Evolutionary conservation across 805 yeast species (phyloP), one percentile per base, ranked within the genome.

Genomic region (Candida tibetensis): DNA sequence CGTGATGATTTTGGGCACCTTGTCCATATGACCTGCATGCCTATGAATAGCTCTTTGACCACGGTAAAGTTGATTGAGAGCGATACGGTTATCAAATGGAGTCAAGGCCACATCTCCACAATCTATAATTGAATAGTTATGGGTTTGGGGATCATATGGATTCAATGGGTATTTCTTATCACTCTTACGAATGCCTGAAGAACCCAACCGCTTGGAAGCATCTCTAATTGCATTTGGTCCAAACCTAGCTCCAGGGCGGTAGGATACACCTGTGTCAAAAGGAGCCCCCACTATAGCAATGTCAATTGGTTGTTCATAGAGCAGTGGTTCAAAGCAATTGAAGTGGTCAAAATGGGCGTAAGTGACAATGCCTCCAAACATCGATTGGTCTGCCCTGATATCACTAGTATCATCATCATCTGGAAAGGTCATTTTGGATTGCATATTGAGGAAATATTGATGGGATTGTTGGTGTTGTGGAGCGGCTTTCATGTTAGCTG

Each of bases 51-150:
- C 72, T 32, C 76, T 55, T 41, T 72, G 67, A 7, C 75, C 82
- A 17, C 82, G 59, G 49, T 76, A 77, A 71, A 82, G 73, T 54
- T 81, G 86, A 54, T 72, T 64, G 47, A 82, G 62, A 0, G 87
- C 87, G 37, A 82, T 61, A 14, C 72, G 53, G 54, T 81, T 81
- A 57, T 82, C 86, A 58, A 82, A 73, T 6, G 88, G 86, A 2
- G 83, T 74, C 49, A 81, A 73, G 9, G 85, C 80, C 29, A 81
- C 76, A 55, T 82, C 88, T 19, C 82, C 81, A 56, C 88, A 82
- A 57, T 82, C 88, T 4, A 81, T 57, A 12, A 56, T 52, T 13
- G 53, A 28, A 22, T 45, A 52, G 44, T 66, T 64, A 44, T 65
- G 71, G 15, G 59, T 47, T 5, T 19, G 65, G 29, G 62, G 53